Percentiles rank a stretch among this genome's conserved stretches.
Evolutionary conservation across 2,329 filamentous ascomycete species (phyloP).

Genomic region (Colletotrichum noveboracense): DNA sequence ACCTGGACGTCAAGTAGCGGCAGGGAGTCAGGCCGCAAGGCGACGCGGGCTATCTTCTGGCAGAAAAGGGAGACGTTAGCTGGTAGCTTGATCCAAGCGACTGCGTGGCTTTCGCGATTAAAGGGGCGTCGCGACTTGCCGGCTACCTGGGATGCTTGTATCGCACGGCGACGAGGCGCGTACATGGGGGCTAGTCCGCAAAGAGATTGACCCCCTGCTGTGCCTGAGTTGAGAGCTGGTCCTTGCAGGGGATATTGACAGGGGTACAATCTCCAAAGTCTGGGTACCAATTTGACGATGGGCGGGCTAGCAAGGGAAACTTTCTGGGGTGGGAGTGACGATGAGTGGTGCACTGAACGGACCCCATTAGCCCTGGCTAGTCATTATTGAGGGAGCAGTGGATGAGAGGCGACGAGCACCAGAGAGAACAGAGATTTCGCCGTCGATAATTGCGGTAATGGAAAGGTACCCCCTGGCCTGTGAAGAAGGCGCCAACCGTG

Average conservation of each 20-base stretch:
- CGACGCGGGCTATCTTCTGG: not conserved
- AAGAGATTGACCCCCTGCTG: not conserved
- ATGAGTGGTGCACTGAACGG: conserved; percentile 1
- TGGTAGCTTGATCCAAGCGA: not conserved
- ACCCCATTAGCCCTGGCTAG: not conserved
- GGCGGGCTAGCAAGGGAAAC: conserved; percentile 11
- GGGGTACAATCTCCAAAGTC: conserved; percentile 10
- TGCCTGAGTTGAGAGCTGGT: conserved; percentile 3
- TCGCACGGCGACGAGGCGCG: not conserved
- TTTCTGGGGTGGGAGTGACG: not conserved
- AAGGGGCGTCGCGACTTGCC: not conserved
- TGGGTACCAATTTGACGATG: conserved; percentile 17
- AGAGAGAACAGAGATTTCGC: not conserved
- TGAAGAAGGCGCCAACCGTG: not conserved
- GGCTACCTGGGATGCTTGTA: conserved; percentile 14
- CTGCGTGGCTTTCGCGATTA: not conserved
- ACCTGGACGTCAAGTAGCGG: not conserved
- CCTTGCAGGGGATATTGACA: conserved; percentile 8
- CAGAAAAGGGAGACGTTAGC: not conserved
- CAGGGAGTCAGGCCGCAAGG: conserved; percentile 4
- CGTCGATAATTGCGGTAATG: not conserved
- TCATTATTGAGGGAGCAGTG: not conserved
- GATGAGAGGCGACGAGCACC: not conserved
- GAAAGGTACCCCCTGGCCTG: not conserved
- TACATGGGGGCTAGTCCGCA: not conserved